Base-by-base conservation (phyloP, 305 asterid species). In the Rubia peregrina region DNA sequence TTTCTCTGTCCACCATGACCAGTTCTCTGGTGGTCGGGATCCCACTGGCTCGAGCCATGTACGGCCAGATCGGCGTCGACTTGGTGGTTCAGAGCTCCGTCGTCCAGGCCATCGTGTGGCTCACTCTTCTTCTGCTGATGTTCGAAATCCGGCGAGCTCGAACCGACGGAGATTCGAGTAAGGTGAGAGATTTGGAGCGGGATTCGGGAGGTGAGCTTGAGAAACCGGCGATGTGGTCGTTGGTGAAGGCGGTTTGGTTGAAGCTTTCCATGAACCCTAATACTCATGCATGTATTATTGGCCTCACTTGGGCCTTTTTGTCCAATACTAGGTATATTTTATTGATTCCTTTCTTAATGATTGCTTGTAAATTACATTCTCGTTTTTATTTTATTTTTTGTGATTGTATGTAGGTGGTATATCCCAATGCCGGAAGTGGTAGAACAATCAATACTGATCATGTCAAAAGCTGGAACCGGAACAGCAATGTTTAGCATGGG, bases 401-500 rank as follows among this genome's bases (percentile, higher is more conserved):
- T 7, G 0, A 10, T 0, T 40, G 43, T 6, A 51, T 53, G 30
- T 19, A 76, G 91, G 87, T 86, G 85, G 86, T 83, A 83, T 55
- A 65, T 88, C 75, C 65, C 69, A 59, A 88, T 88, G 95, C 95
- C 91, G 24, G 72, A 74, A 66, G 68, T 88, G 17, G 56, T 88
- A 74, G 91, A 88, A 76, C 91, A 83, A 26, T 88, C 89, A n/a
- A 76, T 88, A 55, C 48, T 75, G 42, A 80, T 88, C 33, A 77
- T 88, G 89, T 83, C 95, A 46, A 84, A 72, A 70, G 91, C 87
- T 62, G 95, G 89, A 19, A 83, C 83, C 0, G 89, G 91, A 48
- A 83, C 88, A 8, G 87, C 95, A 67, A 88, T 88, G 91, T 84
- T 88, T 73, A 88, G 91, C 80, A 88, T 88, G 95, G 95, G 95